Conservation (phyloP, 345 rosid species). For the Arabis alpina region DNA sequence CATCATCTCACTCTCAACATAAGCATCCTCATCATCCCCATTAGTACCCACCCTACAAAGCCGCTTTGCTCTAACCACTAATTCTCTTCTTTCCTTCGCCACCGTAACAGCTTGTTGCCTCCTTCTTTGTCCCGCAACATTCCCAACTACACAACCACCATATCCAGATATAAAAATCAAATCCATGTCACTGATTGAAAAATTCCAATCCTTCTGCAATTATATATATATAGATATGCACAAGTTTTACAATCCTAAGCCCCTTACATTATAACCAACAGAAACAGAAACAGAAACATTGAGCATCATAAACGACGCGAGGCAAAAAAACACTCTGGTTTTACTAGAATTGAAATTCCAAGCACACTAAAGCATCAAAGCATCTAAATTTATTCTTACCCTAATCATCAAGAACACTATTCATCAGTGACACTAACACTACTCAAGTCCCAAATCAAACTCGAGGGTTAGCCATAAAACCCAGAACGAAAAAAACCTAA, state of each 20-base stretch:
- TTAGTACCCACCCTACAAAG: slow-evolving; percentile 77
- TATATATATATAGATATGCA: neutral
- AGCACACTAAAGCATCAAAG: neutral
- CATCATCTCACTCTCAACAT: slow-evolving; percentile 65
- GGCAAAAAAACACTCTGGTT: no score
- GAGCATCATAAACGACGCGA: no score
- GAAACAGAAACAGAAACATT: no score
- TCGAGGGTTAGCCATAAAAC: slow-evolving; percentile 24
- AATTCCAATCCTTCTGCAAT: neutral
- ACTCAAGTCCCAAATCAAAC: no score
- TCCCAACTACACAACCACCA: slow-evolving; percentile 59
- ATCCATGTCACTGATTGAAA: slow-evolving; percentile 15
- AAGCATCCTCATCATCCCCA: slow-evolving; percentile 46
- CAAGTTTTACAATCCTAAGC: neutral
- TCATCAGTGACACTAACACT: slow-evolving; percentile 1
- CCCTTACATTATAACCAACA: neutral
- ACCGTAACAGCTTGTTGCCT: slow-evolving; percentile 83
- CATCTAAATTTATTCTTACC: neutral
- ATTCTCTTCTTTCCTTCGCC: slow-evolving; percentile 90
- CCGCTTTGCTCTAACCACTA: slow-evolving; percentile 82
- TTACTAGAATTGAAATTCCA: neutral
- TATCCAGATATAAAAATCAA: slow-evolving; percentile 31
- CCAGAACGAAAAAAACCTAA: neutral
- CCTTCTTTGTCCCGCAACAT: slow-evolving; percentile 81
- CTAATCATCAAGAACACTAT: slow-evolving; percentile 24